Evolutionary conservation across 2,329 filamentous ascomycete genomes (phyloP).

Genomic region (Westerdykella ornata): DNA sequence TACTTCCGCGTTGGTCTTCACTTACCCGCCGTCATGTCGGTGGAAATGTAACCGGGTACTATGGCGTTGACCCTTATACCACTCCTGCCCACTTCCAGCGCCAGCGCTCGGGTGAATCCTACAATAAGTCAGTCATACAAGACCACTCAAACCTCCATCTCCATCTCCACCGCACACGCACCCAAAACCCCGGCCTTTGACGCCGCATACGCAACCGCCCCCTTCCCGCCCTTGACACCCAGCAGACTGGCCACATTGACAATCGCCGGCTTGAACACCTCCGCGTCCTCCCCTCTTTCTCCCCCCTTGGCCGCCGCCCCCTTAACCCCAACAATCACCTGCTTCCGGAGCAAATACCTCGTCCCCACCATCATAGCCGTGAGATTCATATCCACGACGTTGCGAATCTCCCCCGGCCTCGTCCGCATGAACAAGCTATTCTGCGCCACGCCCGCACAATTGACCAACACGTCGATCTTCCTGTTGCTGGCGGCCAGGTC

Average conservation of each 20-base stretch:
- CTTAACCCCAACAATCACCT: slow-evolving; percentile 7
- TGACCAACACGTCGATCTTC: slow-evolving; percentile 55
- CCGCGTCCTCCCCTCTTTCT: slow-evolving; percentile 2
- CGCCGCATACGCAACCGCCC: slow-evolving; percentile 68
- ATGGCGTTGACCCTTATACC: slow-evolving; percentile 73
- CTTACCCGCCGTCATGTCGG: slow-evolving; percentile 68
- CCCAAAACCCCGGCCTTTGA: slow-evolving; percentile 75
- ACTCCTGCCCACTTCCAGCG: slow-evolving; percentile 53
- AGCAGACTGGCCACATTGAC: slow-evolving; percentile 77
- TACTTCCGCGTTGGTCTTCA: not conserved
- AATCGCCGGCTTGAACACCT: slow-evolving; percentile 46
- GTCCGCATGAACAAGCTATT: slow-evolving; percentile 56
- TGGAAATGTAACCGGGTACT: slow-evolving; percentile 75
- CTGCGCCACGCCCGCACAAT: slow-evolving; percentile 70
- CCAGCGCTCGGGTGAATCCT: slow-evolving; percentile 64
- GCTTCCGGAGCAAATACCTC: slow-evolving; percentile 43
- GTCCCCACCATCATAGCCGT: slow-evolving; percentile 58
- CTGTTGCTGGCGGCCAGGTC: not conserved
- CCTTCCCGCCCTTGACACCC: slow-evolving; percentile 60
- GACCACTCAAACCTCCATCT: not conserved
- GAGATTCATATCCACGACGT: slow-evolving; percentile 65
- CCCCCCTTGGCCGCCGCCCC: slow-evolving; percentile 37
- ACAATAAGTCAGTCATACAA: slow-evolving; percentile 1
- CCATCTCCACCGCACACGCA: slow-evolving; percentile 23
- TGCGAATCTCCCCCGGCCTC: slow-evolving; percentile 45